Percentiles rank a stretch among this genome's conserved stretches.
These are phyloP conservation scores for Moesziomyces sp. DNA, from an alignment of 1,284 basidiomycete genomes.

Conservation along the genomic window DNA sequence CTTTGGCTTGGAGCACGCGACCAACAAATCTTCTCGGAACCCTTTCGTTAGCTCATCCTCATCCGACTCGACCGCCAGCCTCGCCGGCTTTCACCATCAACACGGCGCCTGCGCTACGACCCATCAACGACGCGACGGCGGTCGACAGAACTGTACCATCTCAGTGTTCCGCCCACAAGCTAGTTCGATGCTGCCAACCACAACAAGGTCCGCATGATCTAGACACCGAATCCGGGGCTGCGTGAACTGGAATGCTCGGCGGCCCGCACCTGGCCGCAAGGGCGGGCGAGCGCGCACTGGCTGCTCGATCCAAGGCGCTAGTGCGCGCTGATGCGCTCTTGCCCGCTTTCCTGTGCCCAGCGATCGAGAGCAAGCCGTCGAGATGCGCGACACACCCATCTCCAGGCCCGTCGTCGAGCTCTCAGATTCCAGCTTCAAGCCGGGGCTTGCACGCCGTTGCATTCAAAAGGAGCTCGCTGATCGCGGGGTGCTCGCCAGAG, in stretches of 20 bases:
- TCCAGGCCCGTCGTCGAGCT: conserved; percentile 7
- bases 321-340: conserved; percentile 5
- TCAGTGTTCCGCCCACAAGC: conserved; percentile 1
- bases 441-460: background rate
- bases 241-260: conserved; percentile 32
- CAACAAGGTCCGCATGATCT: conserved; percentile 16
- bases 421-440: background rate
- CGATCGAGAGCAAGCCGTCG: conserved; percentile 3
- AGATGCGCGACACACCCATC: background rate
- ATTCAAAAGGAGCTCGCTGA: background rate
- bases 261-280: conserved; percentile 21
- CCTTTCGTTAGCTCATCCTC: conserved; percentile 21
- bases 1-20: conserved; percentile 20
- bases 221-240: conserved; percentile 15
- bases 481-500: background rate
- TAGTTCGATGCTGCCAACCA: background rate
- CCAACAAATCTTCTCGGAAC: conserved; percentile 18
- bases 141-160: background rate
- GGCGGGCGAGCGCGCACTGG: conserved; percentile 9
- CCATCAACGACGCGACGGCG: background rate
- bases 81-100: background rate
- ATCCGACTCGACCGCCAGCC: background rate
- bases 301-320: background rate
- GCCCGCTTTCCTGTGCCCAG: conserved; percentile 28
- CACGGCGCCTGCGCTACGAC: too few species aligned